A percentile compares a stretch with the other conserved stretches of the same genome.
phyloP scores from a whole-genome alignment of 805 yeast genomes.

The Schizosaccharomyces cryophilus region DNA sequence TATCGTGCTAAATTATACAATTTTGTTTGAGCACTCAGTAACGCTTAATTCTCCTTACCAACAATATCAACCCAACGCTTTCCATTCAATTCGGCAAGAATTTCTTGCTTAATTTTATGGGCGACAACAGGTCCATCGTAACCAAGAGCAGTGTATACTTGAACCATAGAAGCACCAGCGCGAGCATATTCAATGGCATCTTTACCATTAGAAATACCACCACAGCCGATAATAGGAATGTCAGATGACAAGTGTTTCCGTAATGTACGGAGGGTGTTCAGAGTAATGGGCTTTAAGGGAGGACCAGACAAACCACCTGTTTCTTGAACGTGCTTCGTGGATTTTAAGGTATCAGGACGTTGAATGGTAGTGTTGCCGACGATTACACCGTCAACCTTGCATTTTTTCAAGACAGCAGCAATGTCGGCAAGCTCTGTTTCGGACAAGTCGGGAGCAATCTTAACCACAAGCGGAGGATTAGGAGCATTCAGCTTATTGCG shows the following conservation, averaged over 20 bases:
- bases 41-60: conserved; percentile 16
- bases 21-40: too few relatives aligned
- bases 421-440: conserved; percentile 61
- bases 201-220: conserved; percentile 69
- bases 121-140: conserved; percentile 80
- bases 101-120: conserved; percentile 32
- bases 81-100: conserved; percentile 43
- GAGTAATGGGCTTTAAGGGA: conserved; percentile 60
- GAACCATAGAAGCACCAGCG: conserved; percentile 82
- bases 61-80: conserved; percentile 65
- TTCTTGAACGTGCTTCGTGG: conserved; percentile 25
- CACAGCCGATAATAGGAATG: conserved; percentile 71
- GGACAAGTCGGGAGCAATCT: conserved; percentile 78
- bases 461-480: conserved; percentile 62
- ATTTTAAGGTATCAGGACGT: conserved; percentile 44
- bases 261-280: conserved; percentile 44
- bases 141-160: conserved; percentile 73
- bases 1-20: too few relatives aligned
- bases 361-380: conserved; percentile 79
- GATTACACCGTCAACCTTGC: conserved; percentile 74
- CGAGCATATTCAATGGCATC: conserved; percentile 80
- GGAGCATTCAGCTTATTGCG: conserved; percentile 27
- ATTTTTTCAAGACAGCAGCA: conserved; percentile 50
- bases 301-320: conserved; percentile 83
- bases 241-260: conserved; percentile 55